These are phyloP conservation scores for Sisymbrium altissimum DNA, from an alignment of 345 rosid genomes.

Conservation along the genomic window DNA sequence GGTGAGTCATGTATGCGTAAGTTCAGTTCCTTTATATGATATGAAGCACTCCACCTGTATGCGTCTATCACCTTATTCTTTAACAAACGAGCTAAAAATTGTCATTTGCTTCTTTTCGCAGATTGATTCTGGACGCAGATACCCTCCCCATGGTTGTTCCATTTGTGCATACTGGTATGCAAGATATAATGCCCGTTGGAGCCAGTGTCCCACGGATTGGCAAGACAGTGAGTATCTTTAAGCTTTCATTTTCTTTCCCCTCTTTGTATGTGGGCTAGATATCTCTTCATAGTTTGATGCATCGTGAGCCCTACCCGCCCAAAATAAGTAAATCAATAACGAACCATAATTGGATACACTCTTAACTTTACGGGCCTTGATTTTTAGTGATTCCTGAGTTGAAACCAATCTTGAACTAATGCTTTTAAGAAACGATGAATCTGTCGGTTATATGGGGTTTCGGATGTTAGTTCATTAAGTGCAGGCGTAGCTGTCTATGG, in stretches of 20 bases:
- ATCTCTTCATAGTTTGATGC: neutral
- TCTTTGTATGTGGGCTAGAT: neutral
- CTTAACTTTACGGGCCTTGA: neutral
- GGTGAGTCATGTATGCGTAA: conserved; percentile 44
- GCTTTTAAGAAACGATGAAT: neutral
- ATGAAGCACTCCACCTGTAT: neutral
- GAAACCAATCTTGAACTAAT: neutral
- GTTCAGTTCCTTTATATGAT: neutral
- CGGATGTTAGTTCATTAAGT: neutral
- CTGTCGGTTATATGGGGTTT: neutral
- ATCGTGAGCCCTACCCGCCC: neutral
- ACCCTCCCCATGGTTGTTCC: conserved; percentile 79
- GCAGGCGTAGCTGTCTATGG: neutral
- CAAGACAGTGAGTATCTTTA: conserved; percentile 55
- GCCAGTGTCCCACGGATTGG: conserved; percentile 87
- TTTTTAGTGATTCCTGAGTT: neutral
- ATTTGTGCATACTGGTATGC: conserved; percentile 95
- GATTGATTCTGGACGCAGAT: conserved; percentile 88
- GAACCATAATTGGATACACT: neutral
- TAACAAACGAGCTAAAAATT: neutral
- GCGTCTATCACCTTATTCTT: neutral
- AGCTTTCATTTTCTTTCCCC: neutral
- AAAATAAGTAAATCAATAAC: neutral
- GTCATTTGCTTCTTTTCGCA: conserved; percentile 21
- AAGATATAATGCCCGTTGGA: conserved; percentile 93